phyloP scores from a whole-genome alignment of 2,329 filamentous ascomycete species.

The Plectosphaerella sp. region DNA sequence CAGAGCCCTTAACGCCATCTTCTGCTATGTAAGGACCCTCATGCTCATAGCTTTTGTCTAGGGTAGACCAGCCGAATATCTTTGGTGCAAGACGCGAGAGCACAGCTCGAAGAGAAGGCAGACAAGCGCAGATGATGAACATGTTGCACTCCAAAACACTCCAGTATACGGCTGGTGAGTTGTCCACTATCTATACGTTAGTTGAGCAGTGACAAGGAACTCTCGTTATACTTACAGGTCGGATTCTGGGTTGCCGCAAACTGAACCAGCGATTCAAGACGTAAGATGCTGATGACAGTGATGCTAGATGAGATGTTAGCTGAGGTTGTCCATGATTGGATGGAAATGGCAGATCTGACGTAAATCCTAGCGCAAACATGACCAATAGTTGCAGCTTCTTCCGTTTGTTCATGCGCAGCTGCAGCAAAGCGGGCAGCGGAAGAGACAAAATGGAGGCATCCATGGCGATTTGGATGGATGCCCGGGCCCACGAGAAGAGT shows the following conservation, averaged over 20 bases:
- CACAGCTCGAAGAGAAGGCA: background rate
- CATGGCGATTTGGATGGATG: conserved; percentile 39
- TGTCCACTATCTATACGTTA: background rate
- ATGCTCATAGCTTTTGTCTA: background rate
- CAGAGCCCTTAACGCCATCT: no score
- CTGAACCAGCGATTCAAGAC: background rate
- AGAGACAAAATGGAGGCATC: conserved; percentile 41
- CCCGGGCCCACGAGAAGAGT: conserved; percentile 44
- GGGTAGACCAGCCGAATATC: background rate
- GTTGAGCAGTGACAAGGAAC: background rate
- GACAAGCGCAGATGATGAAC: background rate
- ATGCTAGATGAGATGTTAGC: background rate
- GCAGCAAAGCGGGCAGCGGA: conserved; percentile 42
- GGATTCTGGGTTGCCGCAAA: background rate
- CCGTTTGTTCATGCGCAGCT: conserved; percentile 33
- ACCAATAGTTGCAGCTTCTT: conserved; percentile 35
- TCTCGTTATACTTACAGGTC: background rate
- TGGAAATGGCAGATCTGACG: conserved; percentile 7
- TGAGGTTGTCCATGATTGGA: no score
- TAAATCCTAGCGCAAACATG: conserved; percentile 36
- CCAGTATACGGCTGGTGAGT: background rate
- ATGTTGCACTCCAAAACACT: background rate
- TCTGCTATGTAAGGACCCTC: background rate
- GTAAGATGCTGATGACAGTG: background rate
- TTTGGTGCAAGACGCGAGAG: background rate